Evolutionary conservation across 2,329 filamentous ascomycete species (phyloP).

Genomic region (Xylariomycetidae sp.): DNA sequence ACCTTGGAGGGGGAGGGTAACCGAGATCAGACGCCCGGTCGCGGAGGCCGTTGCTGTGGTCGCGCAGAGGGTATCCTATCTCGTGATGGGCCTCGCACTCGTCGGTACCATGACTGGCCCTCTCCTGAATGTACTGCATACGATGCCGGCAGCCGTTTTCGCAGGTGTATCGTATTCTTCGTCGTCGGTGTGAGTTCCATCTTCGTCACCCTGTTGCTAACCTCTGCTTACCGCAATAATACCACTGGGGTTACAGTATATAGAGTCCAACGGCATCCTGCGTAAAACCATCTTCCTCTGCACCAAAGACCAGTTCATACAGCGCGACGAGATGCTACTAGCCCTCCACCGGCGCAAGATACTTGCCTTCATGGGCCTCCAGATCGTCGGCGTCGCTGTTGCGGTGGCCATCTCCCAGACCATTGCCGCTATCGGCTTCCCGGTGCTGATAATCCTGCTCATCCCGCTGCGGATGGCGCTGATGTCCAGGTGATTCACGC

Average conservation of each 20-base stretch:
- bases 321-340: constrained; percentile 41
- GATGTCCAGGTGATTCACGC: constrained; percentile 45
- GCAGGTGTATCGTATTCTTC: constrained; percentile 55
- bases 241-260: constrained; percentile 38
- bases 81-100: constrained; percentile 49
- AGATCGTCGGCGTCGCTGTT: constrained; percentile 45
- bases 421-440: constrained; percentile 55
- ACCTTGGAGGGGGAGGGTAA: constrained; percentile 36
- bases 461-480: constrained; percentile 49
- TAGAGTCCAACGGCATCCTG: constrained; percentile 50
- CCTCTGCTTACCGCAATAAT: neutral
- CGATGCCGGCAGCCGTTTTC: constrained; percentile 50
- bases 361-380: constrained; percentile 44
- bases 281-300: constrained; percentile 45
- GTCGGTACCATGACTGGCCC: constrained; percentile 55
- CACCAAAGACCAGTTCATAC: constrained; percentile 40
- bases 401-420: constrained; percentile 57
- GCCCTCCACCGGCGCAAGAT: constrained; percentile 40
- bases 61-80: constrained; percentile 52
- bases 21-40: constrained; percentile 38
- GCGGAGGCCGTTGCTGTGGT: constrained; percentile 43
- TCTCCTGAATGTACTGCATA: constrained; percentile 45
- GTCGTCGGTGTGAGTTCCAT: constrained; percentile 50
- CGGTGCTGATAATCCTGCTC: constrained; percentile 50
- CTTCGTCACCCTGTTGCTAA: constrained; percentile 1